Conservation (phyloP, 768 basidiomycete species). For the Leucosporidium creatinivorum region DNA sequence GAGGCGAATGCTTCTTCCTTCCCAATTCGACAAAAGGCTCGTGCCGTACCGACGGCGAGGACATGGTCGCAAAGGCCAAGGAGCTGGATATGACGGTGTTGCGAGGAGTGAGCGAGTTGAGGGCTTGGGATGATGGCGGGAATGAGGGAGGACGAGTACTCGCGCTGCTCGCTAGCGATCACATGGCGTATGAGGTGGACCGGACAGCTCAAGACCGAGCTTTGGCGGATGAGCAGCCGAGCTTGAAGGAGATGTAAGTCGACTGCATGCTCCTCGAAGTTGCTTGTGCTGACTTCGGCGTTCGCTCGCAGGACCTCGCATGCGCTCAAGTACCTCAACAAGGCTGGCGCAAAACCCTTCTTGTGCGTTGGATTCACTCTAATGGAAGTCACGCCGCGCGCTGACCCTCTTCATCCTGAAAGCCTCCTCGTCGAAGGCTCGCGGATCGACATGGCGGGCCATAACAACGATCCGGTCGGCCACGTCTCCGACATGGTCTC, state of each 20-base stretch:
- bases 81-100: slow-evolving; percentile 26
- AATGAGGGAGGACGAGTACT: slow-evolving; percentile 23
- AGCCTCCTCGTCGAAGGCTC: neutral
- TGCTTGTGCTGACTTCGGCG: too few species aligned
- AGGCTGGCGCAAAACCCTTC: slow-evolving; percentile 29
- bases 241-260: slow-evolving; percentile 35
- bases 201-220: slow-evolving; percentile 15
- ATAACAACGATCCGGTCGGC: slow-evolving; percentile 27
- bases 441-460: neutral
- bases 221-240: slow-evolving; percentile 28
- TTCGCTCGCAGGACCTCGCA: slow-evolving; percentile 27
- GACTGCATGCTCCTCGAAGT: neutral
- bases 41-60: slow-evolving; percentile 34
- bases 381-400: too few species aligned
- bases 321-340: slow-evolving; percentile 32
- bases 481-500: slow-evolving; percentile 35
- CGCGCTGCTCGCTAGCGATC: slow-evolving; percentile 35
- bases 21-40: slow-evolving; percentile 27
- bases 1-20: slow-evolving; percentile 35
- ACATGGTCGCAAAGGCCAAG: slow-evolving; percentile 26
- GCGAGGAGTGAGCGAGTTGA: slow-evolving; percentile 23
- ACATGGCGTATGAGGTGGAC: slow-evolving; percentile 39
- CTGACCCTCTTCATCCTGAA: neutral
- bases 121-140: slow-evolving; percentile 15
- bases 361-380: slow-evolving; percentile 32